Evolutionary conservation across 2,329 filamentous ascomycete species (phyloP), one percentile per base, ranked within the genome.

Genomic region (Arthroderma sp.): DNA sequence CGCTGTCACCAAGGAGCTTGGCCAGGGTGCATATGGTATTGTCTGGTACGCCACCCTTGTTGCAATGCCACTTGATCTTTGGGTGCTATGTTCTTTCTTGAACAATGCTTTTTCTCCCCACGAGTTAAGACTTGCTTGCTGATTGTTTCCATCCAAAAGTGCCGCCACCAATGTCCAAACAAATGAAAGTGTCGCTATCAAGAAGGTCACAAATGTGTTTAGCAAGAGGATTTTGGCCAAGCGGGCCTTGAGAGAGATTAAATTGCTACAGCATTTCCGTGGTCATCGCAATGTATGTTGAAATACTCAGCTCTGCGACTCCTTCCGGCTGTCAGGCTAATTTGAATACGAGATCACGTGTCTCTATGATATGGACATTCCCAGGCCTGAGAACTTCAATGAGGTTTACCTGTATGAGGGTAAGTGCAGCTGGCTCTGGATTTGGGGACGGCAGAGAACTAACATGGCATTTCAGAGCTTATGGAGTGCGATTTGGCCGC

Each of bases 191-290:
- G 88, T 98, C 51, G 91, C 91, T 58, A 91, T 98, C 74, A 98
- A 98, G 71, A 98, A 98, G 70, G 86, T 98, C 64, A 98, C 91
- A 72, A 98, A 98, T 83, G 89, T 98, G 58, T 98, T 98, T 69
- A 95, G 87, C 77, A 98, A 98, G 73, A 96, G 96, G 79, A 98
- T 98, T 56, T 76, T 98, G 54, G 91, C 91, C 58, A 98, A 98
- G 80, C 85, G 91, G 61, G 91, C 91, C 41, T 69, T 98, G 73
- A 81, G 91, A 66, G 91, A 98, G 71, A 96, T 98, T 70, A 98
- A 96, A 77, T 77, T 98, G 55, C 75, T 98, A 52, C 89, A 96
- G 71, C 91, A 98, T 68, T 98, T 98, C 71, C 78, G 91, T 58
- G 85, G 85, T 43, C 84, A 89, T 60, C 81, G 85, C 59, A 89